A percentile compares a stretch with the other conserved stretches of the same genome.
Evolutionary conservation across 2,329 filamentous ascomycete genomes (phyloP).

Genomic region (Dactylellina leptospora): DNA sequence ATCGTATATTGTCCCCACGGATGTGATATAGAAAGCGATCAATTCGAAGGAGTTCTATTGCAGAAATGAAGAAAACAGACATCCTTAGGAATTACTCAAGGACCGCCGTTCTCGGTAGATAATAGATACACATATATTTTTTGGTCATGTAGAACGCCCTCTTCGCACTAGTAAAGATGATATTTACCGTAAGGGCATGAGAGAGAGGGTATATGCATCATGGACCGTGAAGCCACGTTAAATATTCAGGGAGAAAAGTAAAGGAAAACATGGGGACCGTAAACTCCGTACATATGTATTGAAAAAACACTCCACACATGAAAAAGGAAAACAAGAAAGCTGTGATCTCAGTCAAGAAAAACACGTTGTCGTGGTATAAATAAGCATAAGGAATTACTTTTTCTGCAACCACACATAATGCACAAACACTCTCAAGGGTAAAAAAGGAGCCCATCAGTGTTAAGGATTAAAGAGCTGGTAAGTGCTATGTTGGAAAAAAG

Average conservation of each 20-base stretch:
- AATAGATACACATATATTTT: not conserved
- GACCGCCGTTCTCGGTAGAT: not conserved
- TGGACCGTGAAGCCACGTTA: not conserved
- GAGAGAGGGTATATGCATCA: not conserved
- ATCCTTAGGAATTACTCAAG: not conserved
- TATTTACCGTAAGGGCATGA: not conserved
- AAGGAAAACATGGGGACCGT: not conserved
- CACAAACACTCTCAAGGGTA: not conserved
- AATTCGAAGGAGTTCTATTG: not conserved
- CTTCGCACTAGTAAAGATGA: too few species aligned
- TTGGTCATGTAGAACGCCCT: not conserved
- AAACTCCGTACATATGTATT: slow-evolving; percentile 4
- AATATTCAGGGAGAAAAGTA: not conserved
- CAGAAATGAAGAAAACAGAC: not conserved
- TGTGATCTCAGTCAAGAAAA: too few species aligned
- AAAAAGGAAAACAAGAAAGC: not conserved
- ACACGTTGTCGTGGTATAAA: too few species aligned
- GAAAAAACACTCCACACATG: not conserved
- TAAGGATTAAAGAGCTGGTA: slow-evolving; percentile 3
- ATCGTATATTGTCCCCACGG: too few species aligned
- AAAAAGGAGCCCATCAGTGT: slow-evolving; percentile 3
- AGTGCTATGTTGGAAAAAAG: not conserved
- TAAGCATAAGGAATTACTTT: too few species aligned
- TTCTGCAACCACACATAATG: too few species aligned
- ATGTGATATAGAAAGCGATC: not conserved